Percentiles rank a stretch among this genome's conserved stretches.
phyloP scores from a whole-genome alignment of 108 stramenopile genomes.

The Cyclostephanos invisitatus region DNA sequence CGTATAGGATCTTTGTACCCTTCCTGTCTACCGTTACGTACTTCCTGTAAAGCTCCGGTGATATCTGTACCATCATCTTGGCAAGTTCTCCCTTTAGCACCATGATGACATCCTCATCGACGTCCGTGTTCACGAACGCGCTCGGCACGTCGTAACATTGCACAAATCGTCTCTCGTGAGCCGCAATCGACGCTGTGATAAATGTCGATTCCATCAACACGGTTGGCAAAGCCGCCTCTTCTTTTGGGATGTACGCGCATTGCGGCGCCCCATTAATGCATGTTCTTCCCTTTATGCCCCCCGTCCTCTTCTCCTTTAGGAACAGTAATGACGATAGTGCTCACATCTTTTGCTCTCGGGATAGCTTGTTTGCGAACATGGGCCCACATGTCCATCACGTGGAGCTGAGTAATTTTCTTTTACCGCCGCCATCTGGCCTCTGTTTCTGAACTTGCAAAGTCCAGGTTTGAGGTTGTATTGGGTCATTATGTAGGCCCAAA shows the following conservation, averaged over 20 bases:
- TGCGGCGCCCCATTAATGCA: conserved; percentile 32
- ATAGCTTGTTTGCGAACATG: neutral
- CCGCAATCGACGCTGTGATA: conserved; percentile 31
- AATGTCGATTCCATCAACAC: conserved; percentile 25
- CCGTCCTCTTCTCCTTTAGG: conserved; percentile 38
- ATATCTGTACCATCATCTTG: conserved; percentile 13
- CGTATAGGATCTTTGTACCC: conserved; percentile 11
- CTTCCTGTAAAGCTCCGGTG: neutral
- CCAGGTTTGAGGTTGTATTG: conserved; percentile 1
- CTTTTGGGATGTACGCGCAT: conserved; percentile 22
- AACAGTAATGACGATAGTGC: conserved; percentile 34
- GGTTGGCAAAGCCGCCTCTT: conserved; percentile 30
- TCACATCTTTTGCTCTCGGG: conserved; percentile 6
- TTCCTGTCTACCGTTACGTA: neutral
- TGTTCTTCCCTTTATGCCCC: conserved; percentile 33
- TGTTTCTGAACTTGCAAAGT: neutral
- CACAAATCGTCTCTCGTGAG: conserved; percentile 41
- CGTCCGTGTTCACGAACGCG: conserved; percentile 50
- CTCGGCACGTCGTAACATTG: conserved; percentile 45
- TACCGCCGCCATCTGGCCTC: neutral
- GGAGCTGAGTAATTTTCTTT: neutral
- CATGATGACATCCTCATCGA: conserved; percentile 30
- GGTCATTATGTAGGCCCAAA: neutral
- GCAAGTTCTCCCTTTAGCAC: conserved; percentile 15
- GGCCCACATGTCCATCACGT: conserved; percentile 6